Evolutionary conservation across 352 stramenopile species (phyloP), one percentile per base, ranked within the genome.

Genomic region (Peronospora farinosa): DNA sequence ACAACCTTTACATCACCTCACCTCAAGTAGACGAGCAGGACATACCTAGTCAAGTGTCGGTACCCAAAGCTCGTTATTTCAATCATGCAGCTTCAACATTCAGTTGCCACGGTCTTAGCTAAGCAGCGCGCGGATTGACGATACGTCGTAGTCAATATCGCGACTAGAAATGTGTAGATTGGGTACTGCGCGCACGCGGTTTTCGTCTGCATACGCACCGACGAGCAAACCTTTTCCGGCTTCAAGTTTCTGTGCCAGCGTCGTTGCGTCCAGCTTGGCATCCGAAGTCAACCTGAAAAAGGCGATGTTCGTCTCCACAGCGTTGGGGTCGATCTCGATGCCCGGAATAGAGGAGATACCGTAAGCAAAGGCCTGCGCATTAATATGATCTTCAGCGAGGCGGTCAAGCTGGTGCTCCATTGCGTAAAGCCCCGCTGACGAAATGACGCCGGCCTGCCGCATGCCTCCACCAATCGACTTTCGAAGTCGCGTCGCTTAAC

Each of bases 391-490:
- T 17, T 89, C 73, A 0, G 57, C 76, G 7, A 96, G 77, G 12
- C 78, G 79, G 13, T 88, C 74, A 37, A 89, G 84, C 43, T 88
- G 96, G 73, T 88, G 81, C 40, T 90, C 74, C 11, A 98, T 63
- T 8, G 92, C 91, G 57, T 91, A 92, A 40, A 98, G 69, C 9
- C 88, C 95, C 36, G 95, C 95, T 0, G 91, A 78, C 7, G 95
- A 95, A 43, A 99, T 80, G 19, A 98, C 63, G 30, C 96, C 96
- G 1, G 74, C 78, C 65, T 99, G 96, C 16, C 96, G 86, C 96
- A 98, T 98, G 5, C 96, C 95, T 32, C 96, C 96, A 10, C 96
- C 96, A 11, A 98, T 79, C 27, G 90, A 94, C 75, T 99, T 99
- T 30, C 96, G 72, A 60, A 97, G 63, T 15, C 95, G 81, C 49